phyloP scores from a whole-genome alignment of 192 early-diverging fungal species.

The Spinellus fusiger region DNA sequence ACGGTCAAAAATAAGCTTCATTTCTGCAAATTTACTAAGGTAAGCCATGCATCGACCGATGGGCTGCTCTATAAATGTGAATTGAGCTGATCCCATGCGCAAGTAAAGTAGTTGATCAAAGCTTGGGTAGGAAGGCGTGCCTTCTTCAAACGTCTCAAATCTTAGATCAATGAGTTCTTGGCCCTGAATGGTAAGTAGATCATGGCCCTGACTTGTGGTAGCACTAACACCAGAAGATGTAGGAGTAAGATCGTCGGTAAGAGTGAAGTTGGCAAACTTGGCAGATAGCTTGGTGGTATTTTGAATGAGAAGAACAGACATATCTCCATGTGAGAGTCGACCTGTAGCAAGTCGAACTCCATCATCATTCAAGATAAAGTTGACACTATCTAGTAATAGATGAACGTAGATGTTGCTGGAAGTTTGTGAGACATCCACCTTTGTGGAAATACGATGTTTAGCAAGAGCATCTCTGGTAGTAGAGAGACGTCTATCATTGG shows the following conservation, averaged over 20 bases:
- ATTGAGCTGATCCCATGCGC: conserved; percentile 69
- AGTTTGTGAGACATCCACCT: too few species aligned
- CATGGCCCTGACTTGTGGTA: conserved; percentile 19
- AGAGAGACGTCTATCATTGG: background rate
- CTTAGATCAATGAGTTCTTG: conserved; percentile 83
- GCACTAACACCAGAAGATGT: background rate
- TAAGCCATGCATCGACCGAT: conserved; percentile 68
- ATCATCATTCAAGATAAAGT: conserved; percentile 80
- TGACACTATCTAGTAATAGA: conserved; percentile 70
- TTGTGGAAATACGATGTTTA: too few species aligned
- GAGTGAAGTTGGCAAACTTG: conserved; percentile 64
- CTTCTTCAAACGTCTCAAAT: conserved; percentile 67
- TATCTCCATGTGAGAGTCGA: conserved; percentile 64
- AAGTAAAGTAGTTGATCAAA: conserved; percentile 78
- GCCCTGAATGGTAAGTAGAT: conserved; percentile 77
- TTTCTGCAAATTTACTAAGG: conserved; percentile 78
- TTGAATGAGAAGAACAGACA: conserved; percentile 57
- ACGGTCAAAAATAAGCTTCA: conserved; percentile 84
- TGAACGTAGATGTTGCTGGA: conserved; percentile 71
- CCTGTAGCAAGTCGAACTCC: conserved; percentile 68
- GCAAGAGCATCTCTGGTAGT: too few species aligned
- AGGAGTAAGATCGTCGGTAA: conserved; percentile 53
- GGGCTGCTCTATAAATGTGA: conserved; percentile 77
- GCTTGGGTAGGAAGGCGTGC: conserved; percentile 66
- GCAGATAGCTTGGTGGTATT: conserved; percentile 57